A percentile compares a stretch with the other conserved stretches of the same genome.
Evolutionary conservation across 2,329 filamentous ascomycete species (phyloP).

Genomic region (Aphanoascus verrucosus): DNA sequence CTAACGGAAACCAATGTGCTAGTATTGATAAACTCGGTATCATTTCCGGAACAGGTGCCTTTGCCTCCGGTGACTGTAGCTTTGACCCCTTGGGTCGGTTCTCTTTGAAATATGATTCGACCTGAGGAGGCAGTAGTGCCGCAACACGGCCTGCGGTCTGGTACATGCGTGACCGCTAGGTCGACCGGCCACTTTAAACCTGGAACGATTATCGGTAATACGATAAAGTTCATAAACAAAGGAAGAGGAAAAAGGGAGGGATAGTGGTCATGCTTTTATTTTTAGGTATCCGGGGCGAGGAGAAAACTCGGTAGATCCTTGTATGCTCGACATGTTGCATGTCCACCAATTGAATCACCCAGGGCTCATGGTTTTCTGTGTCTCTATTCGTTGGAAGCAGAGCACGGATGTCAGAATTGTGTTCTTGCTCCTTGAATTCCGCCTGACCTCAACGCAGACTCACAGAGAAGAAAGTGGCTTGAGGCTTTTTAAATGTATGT

Average conservation of each 20-base stretch:
- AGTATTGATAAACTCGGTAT: not conserved
- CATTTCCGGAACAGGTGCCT: slow-evolving; percentile 7
- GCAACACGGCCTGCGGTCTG: not conserved
- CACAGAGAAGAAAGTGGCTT: not conserved
- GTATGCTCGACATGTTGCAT: not conserved
- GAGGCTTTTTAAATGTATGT: not conserved
- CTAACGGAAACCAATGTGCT: not conserved
- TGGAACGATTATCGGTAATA: slow-evolving; percentile 7
- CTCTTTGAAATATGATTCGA: slow-evolving; percentile 3
- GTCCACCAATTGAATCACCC: not conserved
- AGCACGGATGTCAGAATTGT: not conserved
- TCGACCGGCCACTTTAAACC: not conserved
- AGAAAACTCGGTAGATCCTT: slow-evolving; percentile 5
- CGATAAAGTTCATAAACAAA: slow-evolving; percentile 8
- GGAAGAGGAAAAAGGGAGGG: slow-evolving; percentile 1
- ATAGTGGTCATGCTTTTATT: not conserved
- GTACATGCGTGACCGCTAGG: slow-evolving; percentile 1
- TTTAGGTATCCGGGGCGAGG: slow-evolving; percentile 3
- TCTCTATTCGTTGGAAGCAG: not conserved
- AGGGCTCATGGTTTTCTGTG: not conserved
- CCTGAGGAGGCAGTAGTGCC: not conserved
- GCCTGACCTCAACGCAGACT: not conserved
- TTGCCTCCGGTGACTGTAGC: slow-evolving; percentile 4
- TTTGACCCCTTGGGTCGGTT: slow-evolving; percentile 9
- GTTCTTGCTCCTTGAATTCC: not conserved